Base-by-base conservation (phyloP, 306 rosid genomes). In the Biancaea sappan region DNA sequence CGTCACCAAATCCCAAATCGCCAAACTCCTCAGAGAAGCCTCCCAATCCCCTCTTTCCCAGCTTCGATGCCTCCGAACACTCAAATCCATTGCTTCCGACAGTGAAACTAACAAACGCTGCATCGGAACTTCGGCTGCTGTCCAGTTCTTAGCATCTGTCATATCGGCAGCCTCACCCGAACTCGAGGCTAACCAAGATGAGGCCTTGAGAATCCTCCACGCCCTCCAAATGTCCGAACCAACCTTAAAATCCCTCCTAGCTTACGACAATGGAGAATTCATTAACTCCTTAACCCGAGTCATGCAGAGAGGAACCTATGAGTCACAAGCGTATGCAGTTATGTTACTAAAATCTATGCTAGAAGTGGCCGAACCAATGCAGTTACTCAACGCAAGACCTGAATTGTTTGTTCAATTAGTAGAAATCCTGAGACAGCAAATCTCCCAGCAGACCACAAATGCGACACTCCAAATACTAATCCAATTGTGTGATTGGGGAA, bases 301-400 rank as follows among this genome's bases (percentile, higher is more conserved):
- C 8, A 72, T 91, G 84, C 84, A 85, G 54, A 76, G 62, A 2
- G 94, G 93, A 0, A 65, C 67, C 61, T 84, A 82, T 51, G 98
- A 94, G 40, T 90, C 97, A 7, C 74, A 93, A 15, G 91, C 94
- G n/a, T 87, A 85, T 25, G 84, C 97, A 0, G 85, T 88, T 18
- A 65, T 83, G 6, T 13, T 91, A 8, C 21, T 88, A 66, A 87
- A 83, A 76, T 88, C 98, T 0, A 77, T 90, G 31, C 7, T 88
- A 0, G 85, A 90, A 21, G 86, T 86, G 0, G 86, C 86, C 0
- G 83, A 88, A 13, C 78, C 86, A 0, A 22, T 24, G 41, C 54
- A 58, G 0, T 4, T 88, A 5, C 48, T 26, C 12, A 69, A 38
- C 60, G 6, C 85, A 6, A 78, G 48, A 63, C 8, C 51, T 0